Conservation (phyloP, 176 grass and related monocot species). For the Rhynchospora tenuis region DNA sequence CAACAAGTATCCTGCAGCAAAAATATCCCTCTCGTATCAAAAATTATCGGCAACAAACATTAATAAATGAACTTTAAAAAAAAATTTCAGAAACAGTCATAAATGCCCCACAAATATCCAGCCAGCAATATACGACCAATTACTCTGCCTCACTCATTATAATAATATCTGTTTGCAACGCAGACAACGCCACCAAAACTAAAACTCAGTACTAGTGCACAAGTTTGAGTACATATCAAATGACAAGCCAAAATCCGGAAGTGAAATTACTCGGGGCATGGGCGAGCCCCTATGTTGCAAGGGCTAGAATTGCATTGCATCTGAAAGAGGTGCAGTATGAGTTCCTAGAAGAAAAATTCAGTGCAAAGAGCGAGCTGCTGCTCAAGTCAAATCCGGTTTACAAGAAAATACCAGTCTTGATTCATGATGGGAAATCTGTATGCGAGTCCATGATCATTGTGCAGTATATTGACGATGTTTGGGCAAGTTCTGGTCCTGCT, state of each 20-base stretch:
- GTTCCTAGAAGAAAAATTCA: slow-evolving; percentile 41
- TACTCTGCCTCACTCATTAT: too few relatives aligned
- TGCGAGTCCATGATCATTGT: slow-evolving; percentile 64
- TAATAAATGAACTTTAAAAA: too few relatives aligned
- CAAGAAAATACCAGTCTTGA: slow-evolving; percentile 56
- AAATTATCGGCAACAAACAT: too few relatives aligned
- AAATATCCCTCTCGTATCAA: too few relatives aligned
- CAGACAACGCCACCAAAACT: too few relatives aligned
- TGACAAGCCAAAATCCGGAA: not conserved
- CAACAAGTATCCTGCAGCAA: too few relatives aligned
- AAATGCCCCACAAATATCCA: too few relatives aligned
- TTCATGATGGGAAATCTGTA: slow-evolving; percentile 45
- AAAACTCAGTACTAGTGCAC: not conserved
- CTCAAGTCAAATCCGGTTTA: slow-evolving; percentile 59
- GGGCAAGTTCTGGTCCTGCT: not conserved
- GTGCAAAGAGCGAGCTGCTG: slow-evolving; percentile 45
- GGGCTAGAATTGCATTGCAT: slow-evolving; percentile 43
- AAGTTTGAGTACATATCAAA: not conserved
- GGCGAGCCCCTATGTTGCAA: slow-evolving; percentile 37
- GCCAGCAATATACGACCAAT: too few relatives aligned
- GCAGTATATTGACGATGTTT: slow-evolving; percentile 40
- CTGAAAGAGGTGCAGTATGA: slow-evolving; percentile 44
- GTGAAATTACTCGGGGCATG: slow-evolving; percentile 36
- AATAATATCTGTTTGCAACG: too few relatives aligned
- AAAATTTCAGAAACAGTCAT: too few relatives aligned